Evolutionary conservation across 2,329 filamentous ascomycete genomes (phyloP).

Genomic region (Pseudogymnoascus sp.): DNA sequence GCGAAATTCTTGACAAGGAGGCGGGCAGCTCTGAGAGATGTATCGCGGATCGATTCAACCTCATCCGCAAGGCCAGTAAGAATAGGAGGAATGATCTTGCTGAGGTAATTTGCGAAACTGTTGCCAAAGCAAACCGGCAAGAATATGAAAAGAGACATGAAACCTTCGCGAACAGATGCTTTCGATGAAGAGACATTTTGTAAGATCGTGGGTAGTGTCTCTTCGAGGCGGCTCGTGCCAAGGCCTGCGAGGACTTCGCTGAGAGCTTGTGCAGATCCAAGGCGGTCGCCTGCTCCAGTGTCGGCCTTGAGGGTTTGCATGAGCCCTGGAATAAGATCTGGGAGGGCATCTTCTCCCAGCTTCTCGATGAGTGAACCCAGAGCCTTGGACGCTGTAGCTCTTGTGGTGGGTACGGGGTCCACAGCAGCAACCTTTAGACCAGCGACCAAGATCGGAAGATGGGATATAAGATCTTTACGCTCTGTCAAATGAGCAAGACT

Average conservation of each 20-base stretch:
- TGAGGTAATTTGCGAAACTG: slow-evolving; percentile 93
- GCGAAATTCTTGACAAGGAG: slow-evolving; percentile 98
- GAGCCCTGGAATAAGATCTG: slow-evolving; percentile 91
- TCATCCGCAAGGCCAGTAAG: slow-evolving; percentile 91
- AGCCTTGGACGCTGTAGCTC: slow-evolving; percentile 91
- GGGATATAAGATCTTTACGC: slow-evolving; percentile 82
- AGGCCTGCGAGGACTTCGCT: slow-evolving; percentile 93
- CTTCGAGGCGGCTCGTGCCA: slow-evolving; percentile 85
- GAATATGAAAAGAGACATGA: slow-evolving; percentile 99
- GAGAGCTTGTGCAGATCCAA: slow-evolving; percentile 93
- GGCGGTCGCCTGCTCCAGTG: slow-evolving; percentile 87
- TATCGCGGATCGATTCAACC: slow-evolving; percentile 91
- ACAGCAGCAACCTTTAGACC: slow-evolving; percentile 84
- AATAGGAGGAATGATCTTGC: slow-evolving; percentile 91
- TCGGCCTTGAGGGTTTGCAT: slow-evolving; percentile 98
- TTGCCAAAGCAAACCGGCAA: slow-evolving; percentile 98
- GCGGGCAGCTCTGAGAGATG: slow-evolving; percentile 86
- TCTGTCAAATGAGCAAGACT: slow-evolving; percentile 95
- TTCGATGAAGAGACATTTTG: slow-evolving; percentile 93
- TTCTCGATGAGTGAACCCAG: slow-evolving; percentile 97
- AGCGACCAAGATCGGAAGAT: slow-evolving; percentile 85
- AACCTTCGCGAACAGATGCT: slow-evolving; percentile 85
- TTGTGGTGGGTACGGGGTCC: slow-evolving; percentile 91
- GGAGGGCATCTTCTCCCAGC: slow-evolving; percentile 89
- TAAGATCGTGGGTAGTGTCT: slow-evolving; percentile 89